Evolutionary conservation across 108 stramenopile genomes (phyloP), one percentile per base, ranked within the genome.

Genomic region (Skeletonema costatum): DNA sequence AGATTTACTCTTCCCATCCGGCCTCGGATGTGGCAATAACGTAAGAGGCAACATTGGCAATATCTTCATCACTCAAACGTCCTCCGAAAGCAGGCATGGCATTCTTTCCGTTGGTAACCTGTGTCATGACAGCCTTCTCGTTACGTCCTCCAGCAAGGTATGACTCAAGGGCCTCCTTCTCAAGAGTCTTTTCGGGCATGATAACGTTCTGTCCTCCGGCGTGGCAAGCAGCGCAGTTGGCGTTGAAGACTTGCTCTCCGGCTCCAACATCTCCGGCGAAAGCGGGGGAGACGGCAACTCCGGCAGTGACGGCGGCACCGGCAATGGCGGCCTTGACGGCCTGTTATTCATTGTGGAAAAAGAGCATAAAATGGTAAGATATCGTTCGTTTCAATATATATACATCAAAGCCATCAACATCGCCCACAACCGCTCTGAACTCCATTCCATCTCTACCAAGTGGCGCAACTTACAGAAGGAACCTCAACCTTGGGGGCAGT

Each of bases 61-160:
- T 97, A 35, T 94, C 91, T 25, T 92, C 92, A 32, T 97, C 97
- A 32, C 73, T 69, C 33, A 97, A 86, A 87, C 97, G 93, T 88
- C 97, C 97, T 32, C 97, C 97, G 74, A 97, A 97, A 58, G 97
- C 93, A 81, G 97, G 97, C 97, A 97, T 97, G 68, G 93, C 94
- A 84, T 97, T 97, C 92, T 97, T 97, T 89, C 97, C 97, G 85
- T 95, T 95, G 78, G 93, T 95, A 30, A 97, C 94, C 74, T 97
- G 97, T 53, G 86, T 92, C 51, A 90, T 85, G 72, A 97, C 86
- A 17, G 93, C 68, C 71, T 86, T 85, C 84, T 89, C 94, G 85
- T 85, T 89, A 53, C 88, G 87, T 81, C 94, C 94, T 35, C 94
- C 94, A 31, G 91, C 85, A 77, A 95, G 90, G 91, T 92, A 95